Base-by-base conservation (phyloP, 441 rosid genomes). In the Bocquillonia castaneifolia region DNA sequence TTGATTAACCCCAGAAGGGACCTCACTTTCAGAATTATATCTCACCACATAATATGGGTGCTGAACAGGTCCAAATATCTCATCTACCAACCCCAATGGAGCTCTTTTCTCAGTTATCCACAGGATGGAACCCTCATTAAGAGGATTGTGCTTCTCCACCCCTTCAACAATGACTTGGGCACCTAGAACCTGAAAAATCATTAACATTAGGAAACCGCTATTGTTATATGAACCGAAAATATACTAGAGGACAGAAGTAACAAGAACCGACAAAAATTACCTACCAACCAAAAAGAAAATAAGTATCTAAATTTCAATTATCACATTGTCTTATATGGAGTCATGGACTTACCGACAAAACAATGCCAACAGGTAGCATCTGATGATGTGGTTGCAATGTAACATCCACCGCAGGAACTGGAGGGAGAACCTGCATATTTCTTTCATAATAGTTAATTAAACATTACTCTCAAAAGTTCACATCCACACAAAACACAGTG, bases 41-140 rank as follows among this genome's bases (percentile, higher is more conserved):
- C 99, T 77, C 67, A 95, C 95, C 40, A 89, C 76, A 75, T 92
- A 95, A 77, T 80, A 95, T 6, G 97, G 97, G 67, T 81, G 86
- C 59, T 85, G 86, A 1, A 95, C 97, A 0, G 99, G 99, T 69
- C 99, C 98, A 82, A 95, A 95, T 48, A 92, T 80, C 80, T 95
- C 99, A 77, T 95, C 98, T 20, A 95, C 79, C 40, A 85, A 29
- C 51, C 99, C 99, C 64, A 95, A 39, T 6, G 96, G 94, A 6
- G 74, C 67, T 79, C 87, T 82, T 36, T 67, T 79, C 66, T 82
- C 88, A 1, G 96, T 82, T 76, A 95, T 75, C 99, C 99, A 95
- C 1, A 92, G 85, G 53, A 92, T 76, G 37, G 99, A 91, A 72
- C 96, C 92, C 77, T 95, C 99, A 32, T 74, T 85, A 36, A 95